phyloP scores from a whole-genome alignment of 2,329 filamentous ascomycete species.

The Scorias spongiosa region DNA sequence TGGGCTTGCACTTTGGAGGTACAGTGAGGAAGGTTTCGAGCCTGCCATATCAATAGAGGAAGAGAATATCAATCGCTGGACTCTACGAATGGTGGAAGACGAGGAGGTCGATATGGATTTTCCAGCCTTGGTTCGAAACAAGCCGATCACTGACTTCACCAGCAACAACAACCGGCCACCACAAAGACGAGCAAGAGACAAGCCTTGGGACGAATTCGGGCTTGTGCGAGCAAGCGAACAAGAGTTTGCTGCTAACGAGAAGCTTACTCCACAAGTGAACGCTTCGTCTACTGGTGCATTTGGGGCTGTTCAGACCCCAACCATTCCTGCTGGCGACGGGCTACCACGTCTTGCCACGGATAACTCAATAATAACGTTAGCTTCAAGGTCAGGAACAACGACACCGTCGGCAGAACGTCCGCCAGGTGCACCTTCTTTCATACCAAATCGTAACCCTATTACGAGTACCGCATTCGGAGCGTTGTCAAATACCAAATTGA shows the following conservation, averaged over 20 bases:
- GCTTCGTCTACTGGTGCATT: constrained; percentile 9
- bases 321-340: background rate
- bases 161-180: constrained; percentile 58
- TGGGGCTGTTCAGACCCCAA: background rate
- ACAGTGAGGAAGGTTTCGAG: constrained; percentile 60
- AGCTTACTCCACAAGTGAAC: constrained; percentile 49
- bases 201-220: constrained; percentile 70
- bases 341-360: constrained; percentile 16
- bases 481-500: constrained; percentile 21
- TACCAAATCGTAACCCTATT: constrained; percentile 35
- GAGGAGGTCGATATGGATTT: constrained; percentile 79
- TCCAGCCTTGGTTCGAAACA: constrained; percentile 58
- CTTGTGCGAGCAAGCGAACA: constrained; percentile 56
- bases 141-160: constrained; percentile 61
- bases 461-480: constrained; percentile 33
- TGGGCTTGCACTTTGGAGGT: constrained; percentile 62
- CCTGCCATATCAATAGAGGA: constrained; percentile 50
- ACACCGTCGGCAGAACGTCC: constrained; percentile 14
- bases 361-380: constrained; percentile 14
- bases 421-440: constrained; percentile 13
- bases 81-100: constrained; percentile 67
- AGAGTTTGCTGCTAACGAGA: constrained; percentile 55
- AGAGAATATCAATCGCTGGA: constrained; percentile 69
- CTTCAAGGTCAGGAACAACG: constrained; percentile 22
- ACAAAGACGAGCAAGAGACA: constrained; percentile 52